phyloP scores from a whole-genome alignment of 352 stramenopile species.

The Globisporangium ultimum region DNA sequence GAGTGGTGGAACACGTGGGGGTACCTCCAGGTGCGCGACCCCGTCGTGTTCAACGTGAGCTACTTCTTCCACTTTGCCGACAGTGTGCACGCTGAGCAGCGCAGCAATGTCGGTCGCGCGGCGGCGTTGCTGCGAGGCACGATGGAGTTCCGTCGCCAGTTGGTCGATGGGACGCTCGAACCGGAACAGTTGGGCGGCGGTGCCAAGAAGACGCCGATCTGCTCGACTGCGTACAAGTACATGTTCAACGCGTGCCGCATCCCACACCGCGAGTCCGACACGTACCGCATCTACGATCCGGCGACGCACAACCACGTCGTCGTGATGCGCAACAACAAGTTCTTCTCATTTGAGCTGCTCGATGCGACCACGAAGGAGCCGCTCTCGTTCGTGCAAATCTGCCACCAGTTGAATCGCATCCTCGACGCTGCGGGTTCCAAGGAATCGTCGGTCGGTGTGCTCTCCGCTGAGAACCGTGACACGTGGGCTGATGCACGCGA shows the following conservation, averaged over 20 bases:
- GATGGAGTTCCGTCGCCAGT: conserved; percentile 87
- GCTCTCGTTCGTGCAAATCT: conserved; percentile 59
- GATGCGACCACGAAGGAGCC: conserved; percentile 27
- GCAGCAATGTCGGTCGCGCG: conserved; percentile 59
- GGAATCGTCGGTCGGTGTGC: conserved; percentile 57
- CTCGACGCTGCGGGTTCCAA: conserved; percentile 39
- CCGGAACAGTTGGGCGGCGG: conserved; percentile 79
- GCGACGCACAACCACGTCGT: conserved; percentile 82
- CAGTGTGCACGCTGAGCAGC: conserved; percentile 52
- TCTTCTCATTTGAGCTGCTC: conserved; percentile 62
- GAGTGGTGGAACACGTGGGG: conserved; percentile 83
- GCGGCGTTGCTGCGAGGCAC: conserved; percentile 84
- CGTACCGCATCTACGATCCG: conserved; percentile 90
- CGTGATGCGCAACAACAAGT: conserved; percentile 84
- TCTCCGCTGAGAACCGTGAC: conserved; percentile 73
- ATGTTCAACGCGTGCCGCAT: conserved; percentile 96
- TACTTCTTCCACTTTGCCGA: conserved; percentile 89
- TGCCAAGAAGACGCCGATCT: conserved; percentile 88
- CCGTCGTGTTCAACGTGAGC: conserved; percentile 87
- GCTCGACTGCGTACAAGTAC: conserved; percentile 91
- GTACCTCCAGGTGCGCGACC: conserved; percentile 75
- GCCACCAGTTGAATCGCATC: conserved; percentile 51
- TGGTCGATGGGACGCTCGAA: conserved; percentile 81
- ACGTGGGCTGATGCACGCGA: conserved; percentile 76
- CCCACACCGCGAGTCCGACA: conserved; percentile 67